Base-by-base conservation (phyloP, 2,329 filamentous ascomycete genomes). In the Penicillium nordicum region DNA sequence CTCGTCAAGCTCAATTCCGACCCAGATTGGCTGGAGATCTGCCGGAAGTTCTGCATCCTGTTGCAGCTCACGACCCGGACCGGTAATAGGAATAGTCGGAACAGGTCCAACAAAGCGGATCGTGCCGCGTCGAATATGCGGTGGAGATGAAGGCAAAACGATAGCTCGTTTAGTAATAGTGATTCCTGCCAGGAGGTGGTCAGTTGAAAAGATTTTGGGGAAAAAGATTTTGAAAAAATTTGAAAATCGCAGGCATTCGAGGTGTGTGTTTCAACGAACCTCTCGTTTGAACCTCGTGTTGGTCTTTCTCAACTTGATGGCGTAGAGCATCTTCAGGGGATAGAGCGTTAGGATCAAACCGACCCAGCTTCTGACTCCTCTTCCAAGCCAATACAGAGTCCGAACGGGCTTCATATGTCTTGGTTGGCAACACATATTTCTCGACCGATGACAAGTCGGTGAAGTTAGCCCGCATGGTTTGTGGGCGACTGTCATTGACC, bases 311-410 rank as follows among this genome's bases (percentile, higher is more conserved):
- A 41, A 87, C 82, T 38, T 87, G 86, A 16, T 83, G 81, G 55
- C 89, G 78, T 72, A 89, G 89, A 61, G 89, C 83, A 70, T 90
- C 81, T 71, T 92, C 87, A 23, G 88, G 83, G 58, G 81, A 84
- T 18, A 89, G 86, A 8, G 92, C 90, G 65, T 88, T 82, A 12
- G 94, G 94, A 71, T 97, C 91, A 76, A 99, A 99, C 36, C 94
- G 90, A 49, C 94, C 94, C n/a, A 97, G 84, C 72, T 95, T 92
- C 74, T 96, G 87, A n/a, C 86, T 80, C 77, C 90, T 93, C 78
- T 99, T 99, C 92, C 92, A 97, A 6, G 92, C 90, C 25, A 97
- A 83, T 14, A 99, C 94, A 4, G 89, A 93, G 75, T 97, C 90
- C 42, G 86, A 80, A 69, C 92, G 91, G 68, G 86, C 85, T 72